phyloP scores from a whole-genome alignment of 441 rosid genomes.

The Populus tomentosa region DNA sequence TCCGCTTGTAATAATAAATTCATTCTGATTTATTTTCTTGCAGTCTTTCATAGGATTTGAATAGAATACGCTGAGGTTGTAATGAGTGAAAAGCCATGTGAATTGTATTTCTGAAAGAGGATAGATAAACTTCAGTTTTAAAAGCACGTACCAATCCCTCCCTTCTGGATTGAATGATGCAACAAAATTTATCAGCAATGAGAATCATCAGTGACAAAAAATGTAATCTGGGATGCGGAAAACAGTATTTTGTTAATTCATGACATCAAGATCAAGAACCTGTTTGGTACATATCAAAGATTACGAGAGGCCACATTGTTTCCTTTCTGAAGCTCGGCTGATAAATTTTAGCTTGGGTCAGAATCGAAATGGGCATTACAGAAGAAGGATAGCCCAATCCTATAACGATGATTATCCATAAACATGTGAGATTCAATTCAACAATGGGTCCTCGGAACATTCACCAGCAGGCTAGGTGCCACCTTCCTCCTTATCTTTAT shows the following conservation, averaged over 20 bases:
- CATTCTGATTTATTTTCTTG: too few relatives aligned
- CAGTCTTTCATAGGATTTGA: too few relatives aligned
- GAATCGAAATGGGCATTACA: slow-evolving; percentile 16
- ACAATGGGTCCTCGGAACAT: neutral
- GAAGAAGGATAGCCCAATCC: slow-evolving; percentile 19
- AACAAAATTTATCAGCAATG: neutral
- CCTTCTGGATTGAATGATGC: neutral
- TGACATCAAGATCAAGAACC: neutral
- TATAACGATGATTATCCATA: neutral
- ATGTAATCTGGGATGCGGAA: neutral
- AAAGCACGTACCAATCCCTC: neutral
- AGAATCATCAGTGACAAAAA: neutral
- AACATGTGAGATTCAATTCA: neutral
- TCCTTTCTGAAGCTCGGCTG: neutral
- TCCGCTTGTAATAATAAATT: too few relatives aligned
- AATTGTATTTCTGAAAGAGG: too few relatives aligned
- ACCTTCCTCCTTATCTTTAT: neutral
- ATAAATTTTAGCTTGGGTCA: neutral
- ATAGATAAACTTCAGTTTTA: too few relatives aligned
- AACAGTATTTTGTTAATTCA: slow-evolving; percentile 1
- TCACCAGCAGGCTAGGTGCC: neutral
- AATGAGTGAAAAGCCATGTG: too few relatives aligned
- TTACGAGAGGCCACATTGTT: neutral
- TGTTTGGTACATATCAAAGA: neutral
- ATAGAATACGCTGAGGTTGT: too few relatives aligned